Base-by-base conservation (phyloP, 2,329 filamentous ascomycete genomes). In the Neonectria hederae region DNA sequence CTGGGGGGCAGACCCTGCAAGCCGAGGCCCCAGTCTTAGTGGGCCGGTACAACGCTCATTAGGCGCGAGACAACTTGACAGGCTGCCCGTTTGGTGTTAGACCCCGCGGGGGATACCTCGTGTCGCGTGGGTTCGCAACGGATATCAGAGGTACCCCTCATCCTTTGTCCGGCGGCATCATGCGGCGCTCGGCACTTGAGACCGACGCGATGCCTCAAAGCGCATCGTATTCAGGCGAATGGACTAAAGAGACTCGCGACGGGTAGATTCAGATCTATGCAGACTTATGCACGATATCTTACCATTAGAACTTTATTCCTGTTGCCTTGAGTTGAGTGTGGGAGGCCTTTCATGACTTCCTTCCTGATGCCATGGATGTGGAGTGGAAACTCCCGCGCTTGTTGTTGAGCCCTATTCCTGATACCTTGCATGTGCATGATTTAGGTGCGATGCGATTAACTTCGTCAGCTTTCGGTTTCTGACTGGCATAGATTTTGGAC, bases 21-120 rank as follows among this genome's bases (percentile, higher is more conserved):
- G 38, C 66, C 56, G 53, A 69, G 52, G 63, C 56, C 51, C 48
- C 56, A 46, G 22, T 46, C 24, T 40, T 49, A 35, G 52, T 51
- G 54, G 35, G 51, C 59, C 55, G 42, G 49, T 38, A 54, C 54
- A 35, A 40, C 35, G 62, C 61, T 68, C 49, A 71, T 72, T 71
- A 67, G 67, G 48, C 26, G 43, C 43, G 17, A 9, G 38, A n/a
- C 7, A 9, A 51, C 51, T 51, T 63, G 51, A 43, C 24, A 63
- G 54, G 32, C 62, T 70, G 52, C 69, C 69, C 40, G n/a, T 65
- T 67, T 62, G 54, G 69, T 66, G 52, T 7, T 65, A 59, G 40
- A 21, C 42, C 51, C 32, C 45, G 7, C 28, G 30, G 42, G 54
- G 54, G 42, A 22, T 56, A 48, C 42, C 17, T 62, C 28, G 38